Percentiles rank a stretch among this genome's conserved stretches.
These are phyloP conservation scores for Colletotrichum sp. DNA, from an alignment of 2,329 filamentous ascomycete genomes.

Conservation along the genomic window DNA sequence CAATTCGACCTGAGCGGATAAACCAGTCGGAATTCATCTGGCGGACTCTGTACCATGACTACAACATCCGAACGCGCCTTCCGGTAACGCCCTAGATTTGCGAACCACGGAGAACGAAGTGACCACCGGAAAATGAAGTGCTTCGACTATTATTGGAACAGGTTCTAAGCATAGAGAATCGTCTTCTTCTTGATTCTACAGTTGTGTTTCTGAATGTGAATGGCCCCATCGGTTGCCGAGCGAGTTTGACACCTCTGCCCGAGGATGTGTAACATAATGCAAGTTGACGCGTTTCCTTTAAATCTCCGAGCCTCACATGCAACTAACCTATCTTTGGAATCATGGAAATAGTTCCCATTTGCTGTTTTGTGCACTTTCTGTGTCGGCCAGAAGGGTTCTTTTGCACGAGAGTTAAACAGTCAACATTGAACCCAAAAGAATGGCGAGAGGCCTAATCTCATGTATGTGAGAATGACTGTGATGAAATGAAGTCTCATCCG, in stretches of 20 bases:
- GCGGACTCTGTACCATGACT: neutral
- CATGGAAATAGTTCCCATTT: neutral
- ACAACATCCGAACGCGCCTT: neutral
- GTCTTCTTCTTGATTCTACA: neutral
- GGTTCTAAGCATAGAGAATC: fast-evolving
- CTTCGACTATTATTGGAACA: neutral
- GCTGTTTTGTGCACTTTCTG: neutral
- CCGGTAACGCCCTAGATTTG: neutral
- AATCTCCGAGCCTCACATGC: neutral
- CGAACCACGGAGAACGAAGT: fast-evolving
- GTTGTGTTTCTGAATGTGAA: neutral
- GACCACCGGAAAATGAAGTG: fast-evolving
- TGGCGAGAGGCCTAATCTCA: fast-evolving
- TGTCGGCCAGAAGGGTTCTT: neutral
- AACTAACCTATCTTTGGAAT: neutral
- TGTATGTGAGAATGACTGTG: neutral
- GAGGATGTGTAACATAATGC: neutral
- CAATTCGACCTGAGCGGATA: neutral
- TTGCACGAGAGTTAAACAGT: neutral
- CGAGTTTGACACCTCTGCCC: neutral
- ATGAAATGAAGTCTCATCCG: neutral
- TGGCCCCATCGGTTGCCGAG: neutral
- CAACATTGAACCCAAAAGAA: neutral
- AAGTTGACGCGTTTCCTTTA: neutral
- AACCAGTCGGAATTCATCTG: neutral